A percentile compares a stretch with the other conserved stretches of the same genome.
These are phyloP conservation scores for Marsdenia floribunda DNA, from an alignment of 257 asterid genomes.

Conservation along the genomic window DNA sequence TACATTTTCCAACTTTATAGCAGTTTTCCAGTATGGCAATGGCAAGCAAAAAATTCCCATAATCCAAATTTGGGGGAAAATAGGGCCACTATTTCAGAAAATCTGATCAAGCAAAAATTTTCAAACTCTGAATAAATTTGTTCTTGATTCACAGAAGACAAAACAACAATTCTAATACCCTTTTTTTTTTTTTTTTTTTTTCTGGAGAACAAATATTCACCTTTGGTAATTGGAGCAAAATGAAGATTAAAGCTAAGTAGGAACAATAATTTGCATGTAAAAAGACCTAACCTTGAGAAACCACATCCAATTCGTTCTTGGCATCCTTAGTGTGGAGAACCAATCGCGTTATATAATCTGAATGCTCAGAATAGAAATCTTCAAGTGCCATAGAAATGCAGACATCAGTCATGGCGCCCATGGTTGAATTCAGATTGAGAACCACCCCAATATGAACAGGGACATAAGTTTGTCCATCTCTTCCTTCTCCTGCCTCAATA, in stretches of 20 bases:
- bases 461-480: not conserved
- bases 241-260: not conserved
- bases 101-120: not conserved
- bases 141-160: no score
- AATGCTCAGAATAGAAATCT: conserved; percentile 38
- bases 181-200: no score
- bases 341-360: conserved; percentile 36
- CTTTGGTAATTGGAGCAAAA: not conserved
- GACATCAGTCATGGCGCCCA: conserved; percentile 41
- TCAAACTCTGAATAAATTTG: not conserved
- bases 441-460: conserved; percentile 39
- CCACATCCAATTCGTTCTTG: conserved; percentile 25
- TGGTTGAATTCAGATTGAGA: conserved; percentile 36
- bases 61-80: not conserved
- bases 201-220: not conserved
- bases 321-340: conserved; percentile 34
- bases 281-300: conserved; percentile 35
- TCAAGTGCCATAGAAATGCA: conserved; percentile 48
- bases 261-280: not conserved
- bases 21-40: not conserved
- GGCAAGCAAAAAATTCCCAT: not conserved
- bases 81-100: not conserved
- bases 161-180: no score
- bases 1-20: not conserved
- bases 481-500: conserved; percentile 1